Base-by-base conservation (phyloP, 2,329 filamentous ascomycete species). In the Huntiella moniliformis region DNA sequence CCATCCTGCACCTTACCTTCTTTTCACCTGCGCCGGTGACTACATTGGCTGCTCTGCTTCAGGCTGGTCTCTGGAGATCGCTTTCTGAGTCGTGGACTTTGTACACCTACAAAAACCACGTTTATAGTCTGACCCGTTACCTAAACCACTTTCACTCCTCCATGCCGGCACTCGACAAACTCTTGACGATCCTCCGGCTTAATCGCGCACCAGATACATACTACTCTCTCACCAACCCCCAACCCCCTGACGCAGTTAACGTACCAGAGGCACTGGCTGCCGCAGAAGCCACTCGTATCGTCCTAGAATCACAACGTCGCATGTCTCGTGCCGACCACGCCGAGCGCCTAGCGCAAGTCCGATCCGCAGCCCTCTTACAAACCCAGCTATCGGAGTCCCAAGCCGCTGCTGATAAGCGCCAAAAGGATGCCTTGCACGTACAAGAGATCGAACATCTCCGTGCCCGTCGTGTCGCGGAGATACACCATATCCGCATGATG, bases 41-140 rank as follows among this genome's bases (percentile, higher is more conserved):
- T 1, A 72, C 73, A 4, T 71, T 72, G 0, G 67, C 68, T 37
- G 66, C 70, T 0, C 65, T 81, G 1, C 62, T 82, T 5, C 75
- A 76, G 53, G 71, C 70, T 1, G 74, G 71, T 38, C 67, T 79
- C 60, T 80, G 76, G 74, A 74, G 75, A 54, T 61, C 70, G 31
- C 60, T 80, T 53, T 80, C 80, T 58, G 68, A 73, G 50, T 61
- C 70, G 0, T 73, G 67, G 53, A 74, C 77, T 52, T 61, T 67
- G 50, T 74, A 67, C 57, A 68, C 59, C 1, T 62, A 69, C 37
- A 67, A 67, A 17, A 64, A 61, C 4, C 66, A 67, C 52, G 73
- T 68, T 1, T 81, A 78, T 57, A 81, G 77, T 0, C 71, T 77
- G 0, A 73, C 76, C 3, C 77, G 74, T 61, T 81, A 80, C 55